Conservation (phyloP, 257 asterid species). For the Thymus quinquecostatus region DNA sequence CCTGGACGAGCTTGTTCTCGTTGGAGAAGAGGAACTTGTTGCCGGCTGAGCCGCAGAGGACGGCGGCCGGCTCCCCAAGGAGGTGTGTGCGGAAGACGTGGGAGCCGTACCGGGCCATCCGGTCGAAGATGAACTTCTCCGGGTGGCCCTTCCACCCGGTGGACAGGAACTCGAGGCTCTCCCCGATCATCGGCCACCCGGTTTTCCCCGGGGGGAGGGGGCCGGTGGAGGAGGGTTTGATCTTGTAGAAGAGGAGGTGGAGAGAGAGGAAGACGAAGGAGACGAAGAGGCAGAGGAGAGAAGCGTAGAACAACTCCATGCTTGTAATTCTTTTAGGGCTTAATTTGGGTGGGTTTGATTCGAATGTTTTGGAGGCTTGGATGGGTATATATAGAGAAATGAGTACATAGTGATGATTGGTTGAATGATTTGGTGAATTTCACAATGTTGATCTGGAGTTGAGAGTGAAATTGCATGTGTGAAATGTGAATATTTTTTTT, state of each 20-base stretch:
- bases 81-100: constrained; percentile 54
- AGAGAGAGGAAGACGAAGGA: constrained; percentile 36
- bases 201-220: constrained; percentile 51
- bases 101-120: constrained; percentile 51
- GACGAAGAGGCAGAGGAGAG: constrained; percentile 44
- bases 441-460: too few species aligned
- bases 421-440: not conserved
- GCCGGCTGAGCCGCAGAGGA: constrained; percentile 54
- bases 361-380: not conserved
- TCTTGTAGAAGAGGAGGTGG: constrained; percentile 48
- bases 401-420: not conserved
- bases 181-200: constrained; percentile 67
- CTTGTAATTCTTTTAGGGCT: not conserved
- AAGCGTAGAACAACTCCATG: constrained; percentile 41
- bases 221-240: constrained; percentile 20
- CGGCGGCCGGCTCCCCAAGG: constrained; percentile 49
- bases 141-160: constrained; percentile 56
- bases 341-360: not conserved
- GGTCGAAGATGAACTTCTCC: constrained; percentile 50
- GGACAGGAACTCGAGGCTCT: constrained; percentile 53
- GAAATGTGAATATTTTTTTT: not conserved
- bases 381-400: constrained; percentile 19
- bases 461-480: not conserved
- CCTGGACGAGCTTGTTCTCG: constrained; percentile 63
- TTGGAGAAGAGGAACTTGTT: constrained; percentile 62